Conservation (phyloP, 257 asterid genomes). For the Jacaranda mimosifolia region DNA sequence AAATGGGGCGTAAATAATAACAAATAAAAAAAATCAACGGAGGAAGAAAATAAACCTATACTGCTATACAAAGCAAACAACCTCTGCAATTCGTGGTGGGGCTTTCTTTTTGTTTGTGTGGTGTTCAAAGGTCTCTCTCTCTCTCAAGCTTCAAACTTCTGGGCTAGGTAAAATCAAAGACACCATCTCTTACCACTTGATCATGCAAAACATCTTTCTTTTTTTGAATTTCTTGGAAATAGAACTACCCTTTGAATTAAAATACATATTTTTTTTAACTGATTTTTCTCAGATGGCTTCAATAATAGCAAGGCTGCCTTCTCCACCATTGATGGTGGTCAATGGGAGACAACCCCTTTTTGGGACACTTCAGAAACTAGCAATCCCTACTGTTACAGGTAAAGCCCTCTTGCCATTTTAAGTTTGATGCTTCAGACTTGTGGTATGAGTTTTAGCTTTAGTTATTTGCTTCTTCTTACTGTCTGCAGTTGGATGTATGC, state of each 20-base stretch:
- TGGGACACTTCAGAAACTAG: constrained; percentile 47
- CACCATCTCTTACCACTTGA: background rate
- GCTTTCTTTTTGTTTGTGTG: background rate
- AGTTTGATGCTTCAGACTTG: background rate
- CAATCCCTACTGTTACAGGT: constrained; percentile 54
- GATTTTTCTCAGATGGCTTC: constrained; percentile 59
- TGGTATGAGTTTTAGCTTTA: background rate
- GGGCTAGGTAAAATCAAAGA: constrained; percentile 35
- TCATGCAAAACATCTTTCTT: background rate
- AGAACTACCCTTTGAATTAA: background rate
- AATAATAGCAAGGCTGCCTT: constrained; percentile 58
- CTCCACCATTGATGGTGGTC: constrained; percentile 54
- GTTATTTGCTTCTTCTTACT: background rate
- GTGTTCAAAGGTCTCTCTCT: constrained; percentile 4
- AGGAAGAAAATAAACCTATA: too few species aligned
- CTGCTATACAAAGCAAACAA: background rate
- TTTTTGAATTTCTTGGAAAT: background rate
- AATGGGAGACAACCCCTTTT: constrained; percentile 52
- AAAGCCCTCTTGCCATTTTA: constrained; percentile 14
- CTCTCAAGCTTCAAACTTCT: constrained; percentile 12
- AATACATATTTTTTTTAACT: background rate
- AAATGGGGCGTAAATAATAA: too few species aligned
- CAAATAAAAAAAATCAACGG: too few species aligned
- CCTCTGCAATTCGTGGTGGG: background rate
- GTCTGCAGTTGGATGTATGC: background rate